Conservation (phyloP, 441 rosid genomes). For the Euphorbia celastroides region DNA sequence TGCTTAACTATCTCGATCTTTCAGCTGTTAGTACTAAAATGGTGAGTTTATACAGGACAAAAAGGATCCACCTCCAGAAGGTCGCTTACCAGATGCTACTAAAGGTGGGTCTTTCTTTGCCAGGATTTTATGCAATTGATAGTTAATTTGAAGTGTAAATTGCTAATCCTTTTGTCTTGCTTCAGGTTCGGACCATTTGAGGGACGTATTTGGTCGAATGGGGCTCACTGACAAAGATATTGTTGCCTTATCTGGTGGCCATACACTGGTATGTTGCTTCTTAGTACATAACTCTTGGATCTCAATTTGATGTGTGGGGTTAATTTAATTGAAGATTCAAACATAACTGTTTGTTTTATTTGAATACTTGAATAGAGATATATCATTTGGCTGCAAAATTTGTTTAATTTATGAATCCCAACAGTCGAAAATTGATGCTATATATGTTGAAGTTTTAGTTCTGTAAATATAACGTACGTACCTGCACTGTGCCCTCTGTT, state of each 20-base stretch:
- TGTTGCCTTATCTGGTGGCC: conserved; percentile 89
- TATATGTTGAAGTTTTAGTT: background rate
- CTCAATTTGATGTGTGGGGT: too few relatives aligned
- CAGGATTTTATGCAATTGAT: background rate
- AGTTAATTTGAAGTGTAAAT: background rate
- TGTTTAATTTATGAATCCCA: background rate
- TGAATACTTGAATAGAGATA: background rate
- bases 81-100: conserved; percentile 64
- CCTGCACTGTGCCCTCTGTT: background rate
- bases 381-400: background rate
- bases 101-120: conserved; percentile 28
- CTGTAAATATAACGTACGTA: background rate
- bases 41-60: conserved; percentile 49
- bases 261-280: conserved; percentile 59
- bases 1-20: background rate
- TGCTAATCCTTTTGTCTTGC: background rate
- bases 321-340: too few relatives aligned
- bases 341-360: too few relatives aligned
- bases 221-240: conserved; percentile 83
- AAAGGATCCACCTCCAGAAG: conserved; percentile 58
- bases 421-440: background rate
- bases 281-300: background rate
- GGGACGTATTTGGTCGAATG: conserved; percentile 67
- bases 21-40: background rate
- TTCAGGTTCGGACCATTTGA: conserved; percentile 65